Evolutionary conservation across 108 stramenopile species (phyloP), one percentile per base, ranked within the genome.

Genomic region (Hondaea fermentalgiana): DNA sequence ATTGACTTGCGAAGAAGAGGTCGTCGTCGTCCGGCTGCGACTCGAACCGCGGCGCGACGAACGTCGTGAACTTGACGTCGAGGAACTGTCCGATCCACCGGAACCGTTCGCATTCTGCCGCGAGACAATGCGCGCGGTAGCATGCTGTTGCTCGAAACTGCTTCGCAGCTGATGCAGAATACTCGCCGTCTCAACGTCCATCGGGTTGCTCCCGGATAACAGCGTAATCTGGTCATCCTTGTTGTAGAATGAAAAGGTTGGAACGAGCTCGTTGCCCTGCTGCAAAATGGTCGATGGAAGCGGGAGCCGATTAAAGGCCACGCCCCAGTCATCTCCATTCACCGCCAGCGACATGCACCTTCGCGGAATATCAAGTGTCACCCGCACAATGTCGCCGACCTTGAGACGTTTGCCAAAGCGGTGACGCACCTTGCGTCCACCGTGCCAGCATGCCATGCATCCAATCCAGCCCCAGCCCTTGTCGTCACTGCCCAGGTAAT

Each of bases 391-490:
- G 51, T 83, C 76, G 25, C 76, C 76, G 10, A 16, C 49, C 51
- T 83, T 83, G 51, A 83, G 76, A 23, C 76, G 76, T 45, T 83
- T 83, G n/a, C 76, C 76, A 83, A 83, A 83, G 28, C 76, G 76
- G 76, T 83, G 76, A 8, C 76, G 45, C 6, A 83, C 23, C 76
- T 83, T 83, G n/a, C 76, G 45, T 12, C 76, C 76, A 8, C 76
- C 76, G 28, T 83, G 76, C 76, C 76, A 83, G 76, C 76, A 83
- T 12, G 76, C 76, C 76, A 83, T 83, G 51, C 76, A 83, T 6
- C 76, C 76, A 16, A 83, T 83, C 76, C 76, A 83, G 49, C 76
- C 76, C 76, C 76, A 83, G 49, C 76, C 76, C 76, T 83, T 83
- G 76, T 83, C 76, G 28, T 83, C 76, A 23, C 76, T 83, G n/a